Percentiles rank a stretch among this genome's conserved stretches.
Evolutionary conservation across 2,329 filamentous ascomycete species (phyloP).

Genomic region (Aspergillus bombycis): DNA sequence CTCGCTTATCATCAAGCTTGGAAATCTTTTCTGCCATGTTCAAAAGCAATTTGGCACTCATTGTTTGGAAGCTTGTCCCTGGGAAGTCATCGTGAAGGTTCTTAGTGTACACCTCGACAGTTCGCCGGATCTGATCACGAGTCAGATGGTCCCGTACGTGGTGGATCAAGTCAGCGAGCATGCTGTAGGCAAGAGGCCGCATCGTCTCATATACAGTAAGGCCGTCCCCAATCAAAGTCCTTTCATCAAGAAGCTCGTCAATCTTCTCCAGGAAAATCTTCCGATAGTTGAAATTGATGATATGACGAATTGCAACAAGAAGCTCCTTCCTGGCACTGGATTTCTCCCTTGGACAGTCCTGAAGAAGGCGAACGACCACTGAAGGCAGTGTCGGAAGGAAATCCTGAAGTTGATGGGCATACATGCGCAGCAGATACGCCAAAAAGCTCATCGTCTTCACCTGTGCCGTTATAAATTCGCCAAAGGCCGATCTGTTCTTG

Average conservation of each 20-base stretch:
- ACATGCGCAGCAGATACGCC: conserved; percentile 87
- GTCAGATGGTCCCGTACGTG: conserved; percentile 89
- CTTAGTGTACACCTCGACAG: conserved; percentile 94
- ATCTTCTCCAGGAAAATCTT: conserved; percentile 95
- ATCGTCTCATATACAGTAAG: conserved; percentile 96
- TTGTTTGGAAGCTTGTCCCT: conserved; percentile 97
- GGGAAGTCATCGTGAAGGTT: conserved; percentile 95
- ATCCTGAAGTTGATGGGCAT: conserved; percentile 82
- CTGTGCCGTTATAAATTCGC: conserved; percentile 95
- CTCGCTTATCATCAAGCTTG: conserved; percentile 87
- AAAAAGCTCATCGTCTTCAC: conserved; percentile 99
- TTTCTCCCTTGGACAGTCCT: conserved; percentile 93
- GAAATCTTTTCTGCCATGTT: conserved; percentile 99
- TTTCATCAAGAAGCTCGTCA: conserved; percentile 90
- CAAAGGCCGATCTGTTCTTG: conserved; percentile 90
- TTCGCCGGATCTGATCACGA: conserved; percentile 89
- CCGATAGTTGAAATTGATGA: conserved; percentile 98
- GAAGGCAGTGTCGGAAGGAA: conserved; percentile 84
- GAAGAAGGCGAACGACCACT: conserved; percentile 85
- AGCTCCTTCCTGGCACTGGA: conserved; percentile 93
- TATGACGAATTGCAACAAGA: conserved; percentile 93
- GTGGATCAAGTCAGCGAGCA: conserved; percentile 97
- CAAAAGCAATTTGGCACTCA: conserved; percentile 94
- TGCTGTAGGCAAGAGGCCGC: conserved; percentile 93
- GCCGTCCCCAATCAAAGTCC: conserved; percentile 92